Evolutionary conservation across 306 rosid genomes (phyloP).

Genomic region (Abrus precatorius): DNA sequence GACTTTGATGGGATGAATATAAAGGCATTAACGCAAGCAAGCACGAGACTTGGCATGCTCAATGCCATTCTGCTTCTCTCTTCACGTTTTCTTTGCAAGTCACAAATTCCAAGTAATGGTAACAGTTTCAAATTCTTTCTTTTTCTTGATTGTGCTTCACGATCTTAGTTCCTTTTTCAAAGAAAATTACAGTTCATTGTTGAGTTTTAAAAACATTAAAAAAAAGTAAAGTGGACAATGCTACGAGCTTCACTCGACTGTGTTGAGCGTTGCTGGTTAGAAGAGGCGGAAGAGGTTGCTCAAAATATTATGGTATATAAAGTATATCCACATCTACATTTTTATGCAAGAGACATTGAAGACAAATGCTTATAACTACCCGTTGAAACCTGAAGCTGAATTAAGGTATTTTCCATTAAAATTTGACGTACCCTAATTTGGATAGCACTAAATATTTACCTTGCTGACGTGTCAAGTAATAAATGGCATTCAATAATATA

Average conservation of each 20-base stretch:
- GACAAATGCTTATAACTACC: neutral
- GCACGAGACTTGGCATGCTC: neutral
- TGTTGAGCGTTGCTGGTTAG: neutral
- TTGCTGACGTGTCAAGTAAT: neutral
- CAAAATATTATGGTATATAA: no score
- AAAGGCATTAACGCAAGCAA: no score
- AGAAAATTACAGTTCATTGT: neutral
- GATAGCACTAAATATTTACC: neutral
- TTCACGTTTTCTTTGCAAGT: no score
- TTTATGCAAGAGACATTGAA: no score
- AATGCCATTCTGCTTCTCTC: neutral
- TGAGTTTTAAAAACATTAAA: neutral
- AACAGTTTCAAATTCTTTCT: no score
- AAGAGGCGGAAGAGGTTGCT: neutral
- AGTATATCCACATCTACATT: no score
- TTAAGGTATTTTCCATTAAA: neutral
- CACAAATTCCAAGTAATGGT: no score
- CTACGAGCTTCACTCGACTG: neutral
- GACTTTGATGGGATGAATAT: no score
- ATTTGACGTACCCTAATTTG: neutral
- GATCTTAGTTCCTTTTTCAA: neutral
- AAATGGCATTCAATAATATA: neutral
- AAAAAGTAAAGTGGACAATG: neutral
- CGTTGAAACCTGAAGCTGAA: neutral
- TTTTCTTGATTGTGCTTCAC: neutral